Base-by-base conservation (phyloP, 176 grass and related monocot genomes). In the Oryza meyeriana region DNA sequence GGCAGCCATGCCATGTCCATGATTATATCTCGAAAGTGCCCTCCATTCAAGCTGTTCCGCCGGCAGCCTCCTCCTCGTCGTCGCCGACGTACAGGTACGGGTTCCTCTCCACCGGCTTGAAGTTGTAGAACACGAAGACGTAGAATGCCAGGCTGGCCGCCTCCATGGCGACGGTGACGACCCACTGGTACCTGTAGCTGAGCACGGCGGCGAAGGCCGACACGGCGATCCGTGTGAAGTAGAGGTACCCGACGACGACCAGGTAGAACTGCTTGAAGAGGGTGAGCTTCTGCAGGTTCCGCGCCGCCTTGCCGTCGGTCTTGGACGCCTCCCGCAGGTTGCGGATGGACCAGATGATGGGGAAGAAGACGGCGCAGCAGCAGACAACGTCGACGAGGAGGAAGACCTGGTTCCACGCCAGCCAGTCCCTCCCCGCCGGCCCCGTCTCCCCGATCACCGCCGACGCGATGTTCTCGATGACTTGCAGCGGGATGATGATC, bases 191-290 rank as follows among this genome's bases (percentile, higher is more conserved):
- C 82, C 22, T 83, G 82, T 90, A 90, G 76, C 71, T 85, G 47
- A 94, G 88, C 79, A 90, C 29, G 22, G 75, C 75, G 26, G 78
- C 71, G 29, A 88, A 77, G 7, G 91, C 85, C 0, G 82, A 82
- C 0, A 73, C 82, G 30, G 86, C 85, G 71, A 94, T 88, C 26
- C 85, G 66, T 0, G 91, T 94, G 91, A 90, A 90, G 88, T 94
- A 94, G 42, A 94, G 88, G 44, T 94, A 94, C 12, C 83, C 76
- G 55, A 94, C 83, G 3, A 94, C 83, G 0, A 94, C 88, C 2
- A 88, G 45, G 83, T 90, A 94, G 88, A 90, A 94, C 75, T 88
- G 64, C 75, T 88, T 90, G 91, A 94, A 94, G 58, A 94, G 85
- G 0, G 85, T 90, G 62, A 94, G 91, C 88, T 94, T 94, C 83